Conservation (phyloP, 768 basidiomycete genomes). For the Pleurotus djamor region DNA sequence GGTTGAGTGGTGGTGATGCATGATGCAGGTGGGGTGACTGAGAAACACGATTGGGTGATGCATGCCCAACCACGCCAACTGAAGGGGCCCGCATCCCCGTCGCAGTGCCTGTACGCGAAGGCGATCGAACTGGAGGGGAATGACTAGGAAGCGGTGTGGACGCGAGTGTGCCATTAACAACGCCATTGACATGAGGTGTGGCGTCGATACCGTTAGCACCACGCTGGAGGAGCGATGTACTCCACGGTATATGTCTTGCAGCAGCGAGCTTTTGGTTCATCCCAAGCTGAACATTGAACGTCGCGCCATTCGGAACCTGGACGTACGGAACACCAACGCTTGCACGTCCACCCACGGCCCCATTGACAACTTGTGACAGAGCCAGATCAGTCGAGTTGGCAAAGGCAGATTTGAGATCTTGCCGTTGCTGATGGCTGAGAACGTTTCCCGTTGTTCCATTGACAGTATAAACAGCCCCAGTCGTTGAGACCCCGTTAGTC, state of each 20-base stretch:
- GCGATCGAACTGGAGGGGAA: constrained; percentile 30
- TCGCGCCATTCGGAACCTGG: constrained; percentile 18
- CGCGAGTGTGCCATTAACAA: constrained; percentile 18
- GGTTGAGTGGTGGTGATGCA: constrained; percentile 46
- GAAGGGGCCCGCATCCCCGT: constrained; percentile 52
- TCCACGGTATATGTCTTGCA: constrained; percentile 37
- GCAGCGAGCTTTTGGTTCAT: constrained; percentile 42
- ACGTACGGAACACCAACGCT: constrained; percentile 8
- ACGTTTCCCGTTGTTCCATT: constrained; percentile 20
- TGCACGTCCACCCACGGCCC: constrained; percentile 9
- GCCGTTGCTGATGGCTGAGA: constrained; percentile 57
- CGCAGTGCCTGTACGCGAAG: constrained; percentile 50
- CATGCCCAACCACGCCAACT: constrained; percentile 20
- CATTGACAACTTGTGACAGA: constrained; percentile 26
- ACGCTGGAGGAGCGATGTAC: constrained; percentile 28
- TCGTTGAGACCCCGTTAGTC: constrained; percentile 30
- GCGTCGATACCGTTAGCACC: constrained; percentile 23
- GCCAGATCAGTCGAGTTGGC: constrained; percentile 35
- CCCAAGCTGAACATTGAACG: constrained; percentile 36
- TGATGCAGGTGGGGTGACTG: constrained; percentile 49
- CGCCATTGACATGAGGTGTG: constrained; percentile 1
- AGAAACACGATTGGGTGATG: constrained; percentile 35
- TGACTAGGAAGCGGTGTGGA: constrained; percentile 35
- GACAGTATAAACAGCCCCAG: constrained; percentile 28
- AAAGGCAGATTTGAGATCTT: constrained; percentile 56